Evolutionary conservation across 345 rosid genomes (phyloP), one percentile per base, ranked within the genome.

Genomic region (Ceriops zippeliana): DNA sequence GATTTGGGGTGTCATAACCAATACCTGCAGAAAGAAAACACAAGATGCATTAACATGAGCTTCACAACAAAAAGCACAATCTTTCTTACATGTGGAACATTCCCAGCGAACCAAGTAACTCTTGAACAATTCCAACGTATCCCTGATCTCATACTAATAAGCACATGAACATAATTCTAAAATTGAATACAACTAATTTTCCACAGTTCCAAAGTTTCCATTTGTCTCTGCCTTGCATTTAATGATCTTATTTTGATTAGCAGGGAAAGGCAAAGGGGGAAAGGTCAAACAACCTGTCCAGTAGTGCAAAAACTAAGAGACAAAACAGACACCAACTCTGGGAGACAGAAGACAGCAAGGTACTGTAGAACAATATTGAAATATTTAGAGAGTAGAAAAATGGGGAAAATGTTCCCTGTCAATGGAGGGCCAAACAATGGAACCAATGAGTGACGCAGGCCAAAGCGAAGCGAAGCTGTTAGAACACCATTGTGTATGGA

Each of bases 1-100:
- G 74, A 91, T 82, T 56, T 91, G 97, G 21, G 97, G 97, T 70
- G 96, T 95, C 97, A 95, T 89, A 58, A 95, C 97, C 66, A 95
- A 61, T 53, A 95, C 92, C 99, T 91, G 70, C 60, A 71, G 69
- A 61, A 75, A 47, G 31, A 70, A 63, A 21, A 66, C 52, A 69
- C 2, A 1, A 24, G 4, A 58, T 53, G 26, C 24, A 32, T 57
- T 54, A 37, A 5, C 38, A 46, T 2, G 20, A 67, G 24, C 21
- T 57, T n/a, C 32, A 21, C 65, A 60, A 31, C 30, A 49, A 3
- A 38, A 30, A 42, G 49, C 17, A 42, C 49, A 42, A 42, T 13
- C 49, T 42, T 42, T 13, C 49, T 42, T 17, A 13, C 47, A 42
- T 13, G 5, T 2, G 4, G 49, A 42, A 42, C 49, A 42, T 42